Conservation (phyloP, 2,329 filamentous ascomycete genomes). For the Endocalyx cinctus region DNA sequence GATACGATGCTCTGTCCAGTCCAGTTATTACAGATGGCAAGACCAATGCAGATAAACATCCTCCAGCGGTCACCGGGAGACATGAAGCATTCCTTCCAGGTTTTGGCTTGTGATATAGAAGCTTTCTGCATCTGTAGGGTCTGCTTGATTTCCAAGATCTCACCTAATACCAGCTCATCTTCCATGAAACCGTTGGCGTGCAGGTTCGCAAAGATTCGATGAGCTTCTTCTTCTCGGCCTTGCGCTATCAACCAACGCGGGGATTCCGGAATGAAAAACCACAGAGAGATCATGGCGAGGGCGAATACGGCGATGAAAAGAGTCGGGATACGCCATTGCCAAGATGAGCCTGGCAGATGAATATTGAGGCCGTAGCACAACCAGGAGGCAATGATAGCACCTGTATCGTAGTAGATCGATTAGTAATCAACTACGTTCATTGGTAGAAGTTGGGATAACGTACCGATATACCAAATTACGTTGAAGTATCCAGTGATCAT, state of each 20-base stretch:
- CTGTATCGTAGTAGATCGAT: too few species aligned
- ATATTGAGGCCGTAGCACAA: conserved; percentile 12
- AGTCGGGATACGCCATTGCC: conserved; percentile 40
- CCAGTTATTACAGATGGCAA: conserved; percentile 55
- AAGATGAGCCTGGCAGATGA: conserved; percentile 6
- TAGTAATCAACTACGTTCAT: neutral
- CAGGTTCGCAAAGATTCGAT: conserved; percentile 20
- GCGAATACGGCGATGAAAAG: conserved; percentile 39
- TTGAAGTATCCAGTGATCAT: conserved; percentile 20
- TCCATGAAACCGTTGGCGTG: conserved; percentile 31
- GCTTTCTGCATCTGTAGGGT: conserved; percentile 36
- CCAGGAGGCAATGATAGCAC: conserved; percentile 17
- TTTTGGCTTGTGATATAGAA: conserved; percentile 36
- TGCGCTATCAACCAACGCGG: conserved; percentile 40
- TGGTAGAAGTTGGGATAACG: neutral
- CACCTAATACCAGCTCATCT: conserved; percentile 34
- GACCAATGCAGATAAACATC: conserved; percentile 46
- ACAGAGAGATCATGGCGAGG: conserved; percentile 28
- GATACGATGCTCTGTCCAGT: conserved; percentile 24
- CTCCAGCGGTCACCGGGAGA: conserved; percentile 51
- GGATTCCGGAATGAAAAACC: conserved; percentile 38
- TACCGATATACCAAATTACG: conserved; percentile 14
- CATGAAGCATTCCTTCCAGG: conserved; percentile 40
- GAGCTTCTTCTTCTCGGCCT: conserved; percentile 31
- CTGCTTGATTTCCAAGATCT: conserved; percentile 39